Evolutionary conservation across 768 basidiomycete genomes (phyloP).

Genomic region (Tulasnella sp.): DNA sequence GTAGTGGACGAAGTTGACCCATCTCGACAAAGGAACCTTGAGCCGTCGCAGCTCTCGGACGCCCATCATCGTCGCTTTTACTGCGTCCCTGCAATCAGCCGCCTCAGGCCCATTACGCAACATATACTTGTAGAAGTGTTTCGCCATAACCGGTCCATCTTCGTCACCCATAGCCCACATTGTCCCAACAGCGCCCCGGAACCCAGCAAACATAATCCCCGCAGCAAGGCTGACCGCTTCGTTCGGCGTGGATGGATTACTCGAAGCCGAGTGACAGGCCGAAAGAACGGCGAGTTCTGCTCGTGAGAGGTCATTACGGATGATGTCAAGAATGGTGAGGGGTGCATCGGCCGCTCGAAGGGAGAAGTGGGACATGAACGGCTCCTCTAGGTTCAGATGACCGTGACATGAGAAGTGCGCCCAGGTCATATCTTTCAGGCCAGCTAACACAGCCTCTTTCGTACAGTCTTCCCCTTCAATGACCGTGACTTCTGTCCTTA

Average conservation of each 20-base stretch:
- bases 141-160: constrained; percentile 5
- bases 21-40: background rate
- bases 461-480: background rate
- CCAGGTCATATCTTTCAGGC: background rate
- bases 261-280: background rate
- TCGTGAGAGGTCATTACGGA: background rate
- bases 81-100: background rate
- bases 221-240: constrained; percentile 6
- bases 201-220: constrained; percentile 5
- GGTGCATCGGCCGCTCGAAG: background rate
- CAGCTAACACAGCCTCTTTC: background rate
- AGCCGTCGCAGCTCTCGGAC: background rate
- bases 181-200: background rate
- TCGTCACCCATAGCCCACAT: constrained; percentile 5
- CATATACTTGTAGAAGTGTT: background rate
- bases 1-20: background rate
- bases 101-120: background rate
- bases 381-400: background rate
- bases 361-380: background rate
- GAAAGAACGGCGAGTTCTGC: background rate
- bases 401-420: background rate
- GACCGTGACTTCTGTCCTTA: no score
- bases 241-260: background rate
- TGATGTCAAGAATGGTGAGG: background rate
- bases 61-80: background rate